These are phyloP conservation scores for Euclidium syriacum DNA, from an alignment of 345 rosid genomes.

Conservation along the genomic window DNA sequence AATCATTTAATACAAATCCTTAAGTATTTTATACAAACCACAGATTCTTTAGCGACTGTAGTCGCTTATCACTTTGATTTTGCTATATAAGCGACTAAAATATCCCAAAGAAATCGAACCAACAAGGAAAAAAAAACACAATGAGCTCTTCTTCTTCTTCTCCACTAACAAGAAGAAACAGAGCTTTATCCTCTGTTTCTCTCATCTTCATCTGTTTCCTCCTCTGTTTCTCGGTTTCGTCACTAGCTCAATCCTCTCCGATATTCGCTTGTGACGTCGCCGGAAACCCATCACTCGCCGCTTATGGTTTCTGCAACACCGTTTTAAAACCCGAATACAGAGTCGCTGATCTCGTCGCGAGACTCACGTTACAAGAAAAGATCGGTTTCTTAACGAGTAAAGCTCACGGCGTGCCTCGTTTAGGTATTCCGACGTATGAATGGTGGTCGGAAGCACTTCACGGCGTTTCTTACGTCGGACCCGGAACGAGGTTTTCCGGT, in stretches of 20 bases:
- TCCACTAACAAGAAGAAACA: slow-evolving; percentile 22
- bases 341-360: slow-evolving; percentile 68
- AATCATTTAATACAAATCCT: too few relatives aligned
- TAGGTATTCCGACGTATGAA: slow-evolving; percentile 78
- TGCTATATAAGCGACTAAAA: slow-evolving; percentile 16
- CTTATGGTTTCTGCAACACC: slow-evolving; percentile 55
- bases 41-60: slow-evolving; percentile 6
- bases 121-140: neutral
- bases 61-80: neutral
- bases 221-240: neutral
- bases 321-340: slow-evolving; percentile 37
- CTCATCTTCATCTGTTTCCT: slow-evolving; percentile 15
- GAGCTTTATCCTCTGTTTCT: slow-evolving; percentile 35
- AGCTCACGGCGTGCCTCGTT: slow-evolving; percentile 55
- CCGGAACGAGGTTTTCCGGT: slow-evolving; percentile 55
- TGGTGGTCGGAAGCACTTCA: slow-evolving; percentile 99
- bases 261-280: slow-evolving; percentile 71
- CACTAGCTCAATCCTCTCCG: slow-evolving; percentile 45
- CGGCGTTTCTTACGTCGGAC: slow-evolving; percentile 85
- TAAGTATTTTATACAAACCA: slow-evolving; percentile 17
- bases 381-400: slow-evolving; percentile 43
- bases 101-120: neutral
- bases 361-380: slow-evolving; percentile 81
- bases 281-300: slow-evolving; percentile 39
- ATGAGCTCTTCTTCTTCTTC: slow-evolving; percentile 28